These are phyloP conservation scores for Cercis canadensis DNA, from an alignment of 306 rosid genomes.

Conservation along the genomic window DNA sequence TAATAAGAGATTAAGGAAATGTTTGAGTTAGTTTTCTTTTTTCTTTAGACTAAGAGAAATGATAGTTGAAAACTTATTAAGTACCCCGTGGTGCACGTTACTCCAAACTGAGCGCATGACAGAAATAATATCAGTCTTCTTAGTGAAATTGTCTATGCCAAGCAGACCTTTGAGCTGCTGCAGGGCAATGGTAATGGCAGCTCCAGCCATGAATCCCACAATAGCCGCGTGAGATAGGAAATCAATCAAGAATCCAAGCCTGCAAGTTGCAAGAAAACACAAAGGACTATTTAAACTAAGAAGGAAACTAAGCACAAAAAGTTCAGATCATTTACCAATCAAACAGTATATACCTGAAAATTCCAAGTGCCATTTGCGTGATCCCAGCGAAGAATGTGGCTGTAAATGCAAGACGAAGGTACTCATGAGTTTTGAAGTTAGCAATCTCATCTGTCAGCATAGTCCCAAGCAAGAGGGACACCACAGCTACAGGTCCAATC, in stretches of 20 bases:
- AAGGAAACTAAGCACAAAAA: neutral
- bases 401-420: conserved; percentile 70
- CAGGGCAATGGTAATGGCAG: conserved; percentile 81
- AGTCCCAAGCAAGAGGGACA: conserved; percentile 79
- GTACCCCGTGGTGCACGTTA: conserved; percentile 73
- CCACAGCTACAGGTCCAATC: conserved; percentile 87
- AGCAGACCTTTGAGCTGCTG: conserved; percentile 92
- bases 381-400: conserved; percentile 89
- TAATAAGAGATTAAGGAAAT: neutral
- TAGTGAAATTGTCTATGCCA: conserved; percentile 67
- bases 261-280: conserved; percentile 33
- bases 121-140: conserved; percentile 75
- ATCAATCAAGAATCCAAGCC: conserved; percentile 89
- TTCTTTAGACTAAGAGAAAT: conserved; percentile 5
- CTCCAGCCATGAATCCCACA: conserved; percentile 94
- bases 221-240: conserved; percentile 91
- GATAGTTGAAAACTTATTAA: neutral
- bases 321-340: neutral
- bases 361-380: conserved; percentile 68
- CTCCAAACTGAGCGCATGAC: conserved; percentile 68
- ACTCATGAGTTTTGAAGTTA: conserved; percentile 25
- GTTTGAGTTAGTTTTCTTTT: neutral
- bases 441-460: conserved; percentile 50
- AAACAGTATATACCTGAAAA: conserved; percentile 52
- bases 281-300: neutral